Conservation (phyloP, 306 rosid species). For the Dalbergia cochinchinensis region DNA sequence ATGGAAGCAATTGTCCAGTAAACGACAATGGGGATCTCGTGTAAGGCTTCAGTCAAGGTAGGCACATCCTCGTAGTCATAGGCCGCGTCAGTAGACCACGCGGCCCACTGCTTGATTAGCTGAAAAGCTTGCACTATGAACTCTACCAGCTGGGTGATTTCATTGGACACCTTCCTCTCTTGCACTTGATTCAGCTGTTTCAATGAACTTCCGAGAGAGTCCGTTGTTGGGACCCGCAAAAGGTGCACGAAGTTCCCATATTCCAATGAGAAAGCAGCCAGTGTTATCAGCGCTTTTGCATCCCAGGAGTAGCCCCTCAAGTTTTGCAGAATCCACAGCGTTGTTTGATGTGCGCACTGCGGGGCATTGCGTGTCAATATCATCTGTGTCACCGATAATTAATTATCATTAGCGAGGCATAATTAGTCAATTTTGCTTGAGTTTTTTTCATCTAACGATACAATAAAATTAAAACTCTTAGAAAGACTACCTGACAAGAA, state of each 20-base stretch:
- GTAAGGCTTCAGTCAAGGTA: slow-evolving; percentile 37
- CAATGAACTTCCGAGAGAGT: slow-evolving; percentile 40
- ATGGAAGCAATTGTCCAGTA: slow-evolving; percentile 50
- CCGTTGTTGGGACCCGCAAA: slow-evolving; percentile 7
- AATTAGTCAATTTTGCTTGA: neutral
- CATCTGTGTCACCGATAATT: slow-evolving; percentile 41
- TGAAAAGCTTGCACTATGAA: slow-evolving; percentile 39
- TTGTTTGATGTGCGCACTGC: slow-evolving; percentile 46
- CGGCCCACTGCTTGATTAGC: slow-evolving; percentile 52
- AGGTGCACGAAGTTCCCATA: slow-evolving; percentile 44
- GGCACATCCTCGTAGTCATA: slow-evolving; percentile 48
- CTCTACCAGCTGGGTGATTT: neutral
- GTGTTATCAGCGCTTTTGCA: slow-evolving; percentile 60
- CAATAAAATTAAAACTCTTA: neutral
- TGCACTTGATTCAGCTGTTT: slow-evolving; percentile 46
- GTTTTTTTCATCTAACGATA: neutral
- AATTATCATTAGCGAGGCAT: neutral
- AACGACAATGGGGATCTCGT: slow-evolving; percentile 43
- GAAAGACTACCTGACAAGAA: slow-evolving; percentile 47
- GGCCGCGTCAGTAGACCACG: slow-evolving; percentile 21
- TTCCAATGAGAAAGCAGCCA: slow-evolving; percentile 51
- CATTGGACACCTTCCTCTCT: slow-evolving; percentile 18
- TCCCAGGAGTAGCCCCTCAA: slow-evolving; percentile 65
- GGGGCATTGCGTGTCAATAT: slow-evolving; percentile 33
- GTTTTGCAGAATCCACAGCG: slow-evolving; percentile 48